Percentiles rank a stretch among this genome's conserved stretches.
Conservation (phyloP, 2,329 filamentous ascomycete species). For the Fonsecaea erecta region DNA sequence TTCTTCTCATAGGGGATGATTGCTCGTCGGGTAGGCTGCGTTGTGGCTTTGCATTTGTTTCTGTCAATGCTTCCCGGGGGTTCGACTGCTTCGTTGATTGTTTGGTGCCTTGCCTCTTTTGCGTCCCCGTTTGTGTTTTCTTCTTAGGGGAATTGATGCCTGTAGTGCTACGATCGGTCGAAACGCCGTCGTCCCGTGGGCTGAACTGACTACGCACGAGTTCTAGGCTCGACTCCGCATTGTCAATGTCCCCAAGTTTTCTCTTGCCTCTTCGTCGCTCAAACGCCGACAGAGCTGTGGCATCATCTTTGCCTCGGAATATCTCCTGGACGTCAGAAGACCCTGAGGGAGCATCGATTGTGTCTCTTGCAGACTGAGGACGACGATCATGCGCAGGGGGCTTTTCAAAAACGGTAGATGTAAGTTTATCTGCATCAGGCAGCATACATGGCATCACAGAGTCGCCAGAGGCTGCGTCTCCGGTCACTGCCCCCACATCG, state of each 20-base stretch:
- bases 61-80: neutral
- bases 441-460: too few species aligned
- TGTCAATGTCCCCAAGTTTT: slow-evolving; percentile 13
- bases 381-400: neutral
- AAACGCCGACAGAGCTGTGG: neutral
- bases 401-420: neutral
- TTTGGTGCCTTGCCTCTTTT: neutral
- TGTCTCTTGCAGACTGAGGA: neutral
- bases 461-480: neutral
- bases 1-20: neutral
- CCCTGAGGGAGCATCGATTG: neutral
- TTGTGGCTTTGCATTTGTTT: neutral
- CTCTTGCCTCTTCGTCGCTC: slow-evolving; percentile 11
- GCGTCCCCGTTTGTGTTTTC: neutral
- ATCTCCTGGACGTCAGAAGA: neutral
- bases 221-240: neutral
- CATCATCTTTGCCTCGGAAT: neutral
- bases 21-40: neutral
- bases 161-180: neutral
- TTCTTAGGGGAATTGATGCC: neutral
- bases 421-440: neutral
- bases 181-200: neutral
- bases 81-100: neutral
- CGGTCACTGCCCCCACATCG: neutral
- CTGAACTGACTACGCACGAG: neutral